phyloP scores from a whole-genome alignment of 305 asterid species.

The Fraxinus paxiana region DNA sequence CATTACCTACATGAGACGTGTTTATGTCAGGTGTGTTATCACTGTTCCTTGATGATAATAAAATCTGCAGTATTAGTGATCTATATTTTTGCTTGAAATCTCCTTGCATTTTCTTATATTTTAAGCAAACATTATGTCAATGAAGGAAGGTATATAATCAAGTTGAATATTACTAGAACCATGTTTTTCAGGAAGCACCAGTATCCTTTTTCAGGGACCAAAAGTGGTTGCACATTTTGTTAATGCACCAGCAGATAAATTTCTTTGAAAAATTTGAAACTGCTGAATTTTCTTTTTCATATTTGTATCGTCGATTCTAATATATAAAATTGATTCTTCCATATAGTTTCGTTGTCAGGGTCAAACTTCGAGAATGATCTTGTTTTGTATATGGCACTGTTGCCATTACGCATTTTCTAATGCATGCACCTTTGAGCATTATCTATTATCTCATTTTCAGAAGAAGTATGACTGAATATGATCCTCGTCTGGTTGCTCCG shows the following conservation, averaged over 20 bases:
- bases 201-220: neutral
- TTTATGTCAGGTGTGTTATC: slow-evolving; percentile 60
- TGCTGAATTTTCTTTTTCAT: neutral
- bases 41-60: neutral
- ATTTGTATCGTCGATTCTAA: neutral
- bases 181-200: neutral
- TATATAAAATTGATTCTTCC: neutral
- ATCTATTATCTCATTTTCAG: slow-evolving; percentile 36
- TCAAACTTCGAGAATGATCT: neutral
- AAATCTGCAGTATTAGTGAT: neutral
- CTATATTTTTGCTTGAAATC: neutral
- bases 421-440: neutral
- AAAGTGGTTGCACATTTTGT: neutral
- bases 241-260: neutral
- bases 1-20: slow-evolving; percentile 87
- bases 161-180: neutral
- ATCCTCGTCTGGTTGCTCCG: slow-evolving; percentile 93
- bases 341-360: neutral
- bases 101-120: neutral
- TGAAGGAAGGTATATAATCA: neutral
- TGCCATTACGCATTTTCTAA: neutral
- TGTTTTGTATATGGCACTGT: slow-evolving; percentile 5
- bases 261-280: neutral
- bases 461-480: slow-evolving; percentile 77
- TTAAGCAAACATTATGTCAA: slow-evolving; percentile 14